Evolutionary conservation across 305 asterid genomes (phyloP).

Genomic region (Withania somnifera): DNA sequence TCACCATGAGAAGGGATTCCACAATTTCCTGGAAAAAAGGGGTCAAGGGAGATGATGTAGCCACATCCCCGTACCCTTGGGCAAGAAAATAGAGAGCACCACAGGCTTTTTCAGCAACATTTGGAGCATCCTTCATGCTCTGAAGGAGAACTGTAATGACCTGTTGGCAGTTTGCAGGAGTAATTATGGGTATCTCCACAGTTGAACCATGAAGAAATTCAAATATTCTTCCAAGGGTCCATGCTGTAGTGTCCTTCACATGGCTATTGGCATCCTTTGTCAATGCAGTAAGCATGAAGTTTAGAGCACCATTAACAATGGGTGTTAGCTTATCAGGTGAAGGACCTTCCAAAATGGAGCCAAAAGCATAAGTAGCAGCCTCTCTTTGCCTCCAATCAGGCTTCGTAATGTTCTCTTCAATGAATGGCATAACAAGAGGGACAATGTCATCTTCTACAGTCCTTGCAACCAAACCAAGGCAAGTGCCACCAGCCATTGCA

Average conservation of each 20-base stretch:
- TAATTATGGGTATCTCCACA: conserved; percentile 53
- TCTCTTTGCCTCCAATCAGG: conserved; percentile 88
- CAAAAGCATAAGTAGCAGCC: conserved; percentile 86
- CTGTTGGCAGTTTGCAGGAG: conserved; percentile 66
- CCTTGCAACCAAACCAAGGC: conserved; percentile 82
- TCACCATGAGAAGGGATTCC: conserved; percentile 60
- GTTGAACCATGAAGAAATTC: conserved; percentile 80
- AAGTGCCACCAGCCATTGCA: conserved; percentile 96
- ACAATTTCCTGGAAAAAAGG: conserved; percentile 78
- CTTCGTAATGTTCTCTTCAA: conserved; percentile 63
- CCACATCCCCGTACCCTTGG: conserved; percentile 72
- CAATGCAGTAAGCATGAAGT: conserved; percentile 68
- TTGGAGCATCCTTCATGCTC: conserved; percentile 76
- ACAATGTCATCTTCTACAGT: conserved; percentile 90
- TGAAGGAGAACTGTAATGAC: conserved; percentile 66
- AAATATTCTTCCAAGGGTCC: conserved; percentile 87
- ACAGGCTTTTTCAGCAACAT: conserved; percentile 85
- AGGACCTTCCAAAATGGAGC: conserved; percentile 92
- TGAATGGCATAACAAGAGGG: conserved; percentile 77
- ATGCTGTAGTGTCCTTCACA: conserved; percentile 88
- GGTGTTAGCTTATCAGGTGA: conserved; percentile 64
- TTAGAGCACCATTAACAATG: conserved; percentile 63
- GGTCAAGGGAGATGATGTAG: conserved; percentile 51
- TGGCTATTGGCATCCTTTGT: conserved; percentile 69
- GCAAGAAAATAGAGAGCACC: conserved; percentile 89